Base-by-base conservation (phyloP, 176 grass and related monocot species). In the Juncus inflexus region DNA sequence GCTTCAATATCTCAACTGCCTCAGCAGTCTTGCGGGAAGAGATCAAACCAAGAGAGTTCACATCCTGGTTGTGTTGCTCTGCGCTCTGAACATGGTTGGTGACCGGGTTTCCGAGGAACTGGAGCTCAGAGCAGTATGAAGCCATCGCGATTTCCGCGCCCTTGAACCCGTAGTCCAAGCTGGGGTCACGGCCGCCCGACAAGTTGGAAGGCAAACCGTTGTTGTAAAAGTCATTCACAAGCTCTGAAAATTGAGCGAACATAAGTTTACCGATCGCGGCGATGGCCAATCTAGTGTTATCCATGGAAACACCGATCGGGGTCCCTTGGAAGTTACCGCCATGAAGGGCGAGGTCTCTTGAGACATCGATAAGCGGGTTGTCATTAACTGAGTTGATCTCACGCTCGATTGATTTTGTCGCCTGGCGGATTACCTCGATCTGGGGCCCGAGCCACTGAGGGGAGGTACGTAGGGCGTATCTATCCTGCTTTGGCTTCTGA, bases 301-400 rank as follows among this genome's bases (percentile, higher is more conserved):
- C 91, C 91, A 96, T 96, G 60, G 91, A 96, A 40, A 96, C 91
- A 55, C 91, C 91, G 2, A 96, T 90, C 40, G 91, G 91, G 0
- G 91, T 96, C 9, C 91, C 91, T 78, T 96, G 91, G 76, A 96
- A 96, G 81, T 96, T 96, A 61, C 91, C 91, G 0, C 91, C 87
- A 9, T 96, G 91, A 63, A 96, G 77, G 2, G 91, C 91, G 62
- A 90, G 79, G 47, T 85, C 80, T 9, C 92, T 70, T 63, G 92
- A 83, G 62, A 91, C 87, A 2, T 96, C 87, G 45, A 96, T 96
- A 61, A 96, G 76, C 13, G 92, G 92, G 77, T 96, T 96, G 70
- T 96, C 92, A 39, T 96, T 96, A 52, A 96, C 92, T 10, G 92
- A 96, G 79, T 96, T 96, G 82, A 96, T 96, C 84, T 96, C 92